A percentile compares a stretch with the other conserved stretches of the same genome.
phyloP scores from a whole-genome alignment of 345 rosid genomes.

The Atalantia buxifolia region DNA sequence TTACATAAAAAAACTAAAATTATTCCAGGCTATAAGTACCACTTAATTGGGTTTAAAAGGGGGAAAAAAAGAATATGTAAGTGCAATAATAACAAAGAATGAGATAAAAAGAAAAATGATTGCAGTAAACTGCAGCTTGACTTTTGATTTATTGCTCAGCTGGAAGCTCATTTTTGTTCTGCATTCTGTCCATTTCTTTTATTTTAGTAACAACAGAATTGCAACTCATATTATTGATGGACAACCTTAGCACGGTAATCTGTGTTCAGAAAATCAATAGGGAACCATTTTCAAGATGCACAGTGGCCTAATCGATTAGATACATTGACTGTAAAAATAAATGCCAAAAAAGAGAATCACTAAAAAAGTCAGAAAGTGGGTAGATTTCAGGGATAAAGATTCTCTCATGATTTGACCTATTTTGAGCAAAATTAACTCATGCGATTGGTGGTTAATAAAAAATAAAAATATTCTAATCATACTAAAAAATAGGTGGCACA shows the following conservation, averaged over 20 bases:
- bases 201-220: not conserved
- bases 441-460: too few species aligned
- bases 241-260: not conserved
- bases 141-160: not conserved
- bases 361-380: conserved; percentile 3
- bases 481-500: too few species aligned
- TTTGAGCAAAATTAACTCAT: too few species aligned
- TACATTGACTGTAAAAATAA: not conserved
- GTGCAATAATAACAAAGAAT: not conserved
- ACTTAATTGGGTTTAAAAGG: not conserved
- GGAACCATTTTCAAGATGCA: not conserved
- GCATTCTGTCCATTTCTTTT: not conserved
- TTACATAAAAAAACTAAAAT: not conserved
- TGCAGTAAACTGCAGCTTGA: not conserved
- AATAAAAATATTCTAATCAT: too few species aligned
- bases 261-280: not conserved
- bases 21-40: not conserved
- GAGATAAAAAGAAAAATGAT: not conserved
- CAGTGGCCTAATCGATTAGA: not conserved
- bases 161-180: not conserved
- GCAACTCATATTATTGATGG: not conserved
- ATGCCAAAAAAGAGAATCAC: not conserved
- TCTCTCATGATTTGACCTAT: too few species aligned
- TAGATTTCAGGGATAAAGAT: not conserved
- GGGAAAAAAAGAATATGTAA: not conserved